These are phyloP conservation scores for Dalechampia spathulata DNA, from an alignment of 441 rosid genomes.

Conservation along the genomic window DNA sequence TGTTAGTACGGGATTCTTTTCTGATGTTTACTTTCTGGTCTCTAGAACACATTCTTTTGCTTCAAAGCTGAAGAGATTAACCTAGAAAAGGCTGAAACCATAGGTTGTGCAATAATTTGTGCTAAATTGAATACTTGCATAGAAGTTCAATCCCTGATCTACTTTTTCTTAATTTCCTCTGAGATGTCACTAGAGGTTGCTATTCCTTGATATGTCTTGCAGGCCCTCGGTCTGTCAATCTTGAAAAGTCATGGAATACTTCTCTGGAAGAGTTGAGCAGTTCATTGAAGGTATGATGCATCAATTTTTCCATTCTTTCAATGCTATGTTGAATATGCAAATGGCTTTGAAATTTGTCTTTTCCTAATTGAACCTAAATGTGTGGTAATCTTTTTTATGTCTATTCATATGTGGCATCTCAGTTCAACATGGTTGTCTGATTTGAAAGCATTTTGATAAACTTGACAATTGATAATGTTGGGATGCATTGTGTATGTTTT, in stretches of 20 bases:
- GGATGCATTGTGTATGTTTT: neutral
- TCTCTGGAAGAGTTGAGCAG: constrained; percentile 45
- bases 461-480: neutral
- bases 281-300: constrained; percentile 49
- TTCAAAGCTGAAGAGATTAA: neutral
- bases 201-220: constrained; percentile 17
- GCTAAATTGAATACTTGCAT: neutral
- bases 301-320: neutral
- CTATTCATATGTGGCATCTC: neutral
- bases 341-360: neutral
- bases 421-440: constrained; percentile 1
- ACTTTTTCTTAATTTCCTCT: constrained; percentile 6
- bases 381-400: neutral
- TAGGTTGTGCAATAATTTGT: neutral
- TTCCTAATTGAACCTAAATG: too few relatives aligned
- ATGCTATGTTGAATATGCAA: neutral
- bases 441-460: constrained; percentile 5
- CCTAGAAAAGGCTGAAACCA: too few relatives aligned
- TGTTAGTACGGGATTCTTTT: too few relatives aligned
- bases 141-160: neutral
- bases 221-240: constrained; percentile 37
- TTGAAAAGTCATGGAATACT: constrained; percentile 28
- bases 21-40: too few relatives aligned
- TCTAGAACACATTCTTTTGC: too few relatives aligned
- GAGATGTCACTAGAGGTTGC: constrained; percentile 8